phyloP scores from a whole-genome alignment of 495 filamentous ascomycete genomes.

The Lasiosphaeriaceae sp. region DNA sequence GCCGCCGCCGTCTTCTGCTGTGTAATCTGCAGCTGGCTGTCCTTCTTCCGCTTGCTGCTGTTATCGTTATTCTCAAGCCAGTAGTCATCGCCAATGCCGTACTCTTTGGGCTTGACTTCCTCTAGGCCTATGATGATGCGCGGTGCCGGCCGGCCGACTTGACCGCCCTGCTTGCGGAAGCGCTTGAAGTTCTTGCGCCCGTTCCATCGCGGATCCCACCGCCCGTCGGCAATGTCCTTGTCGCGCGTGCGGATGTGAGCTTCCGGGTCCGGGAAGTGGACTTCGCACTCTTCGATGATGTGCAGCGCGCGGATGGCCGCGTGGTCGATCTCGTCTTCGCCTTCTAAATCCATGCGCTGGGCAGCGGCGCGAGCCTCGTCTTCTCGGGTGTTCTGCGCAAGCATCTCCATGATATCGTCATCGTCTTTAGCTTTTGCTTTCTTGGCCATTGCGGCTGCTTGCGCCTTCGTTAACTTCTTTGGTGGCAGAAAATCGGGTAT shows the following conservation, averaged over 20 bases:
- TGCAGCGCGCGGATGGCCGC: conserved; percentile 68
- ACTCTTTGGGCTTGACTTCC: conserved; percentile 72
- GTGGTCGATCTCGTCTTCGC: conserved; percentile 55
- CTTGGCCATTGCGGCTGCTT: conserved; percentile 33
- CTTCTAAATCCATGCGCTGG: conserved; percentile 57
- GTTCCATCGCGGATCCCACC: conserved; percentile 93
- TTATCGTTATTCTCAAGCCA: conserved; percentile 54
- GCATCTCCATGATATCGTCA: conserved; percentile 61
- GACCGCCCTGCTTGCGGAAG: conserved; percentile 64
- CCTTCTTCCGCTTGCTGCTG: conserved; percentile 22
- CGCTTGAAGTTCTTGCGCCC: conserved; percentile 96
- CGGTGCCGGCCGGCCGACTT: conserved; percentile 41
- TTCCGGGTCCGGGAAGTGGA: conserved; percentile 38
- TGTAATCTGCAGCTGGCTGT: conserved; percentile 23
- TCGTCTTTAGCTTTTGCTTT: conserved; percentile 61
- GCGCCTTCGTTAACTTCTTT: conserved; percentile 13
- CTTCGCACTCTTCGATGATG: conserved; percentile 76
- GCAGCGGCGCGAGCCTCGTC: conserved; percentile 58
- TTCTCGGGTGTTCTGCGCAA: conserved; percentile 64
- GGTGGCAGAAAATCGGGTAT: conserved; percentile 15
- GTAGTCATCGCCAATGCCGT: conserved; percentile 81
- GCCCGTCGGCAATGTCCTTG: conserved; percentile 46
- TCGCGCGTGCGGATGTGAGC: conserved; percentile 27
- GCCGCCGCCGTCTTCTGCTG: conserved; percentile 3
- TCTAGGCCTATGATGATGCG: conserved; percentile 74